Percentiles rank a stretch among this genome's conserved stretches.
phyloP scores from a whole-genome alignment of 1,284 basidiomycete species.

The Cystobasidiaceae sp. region DNA sequence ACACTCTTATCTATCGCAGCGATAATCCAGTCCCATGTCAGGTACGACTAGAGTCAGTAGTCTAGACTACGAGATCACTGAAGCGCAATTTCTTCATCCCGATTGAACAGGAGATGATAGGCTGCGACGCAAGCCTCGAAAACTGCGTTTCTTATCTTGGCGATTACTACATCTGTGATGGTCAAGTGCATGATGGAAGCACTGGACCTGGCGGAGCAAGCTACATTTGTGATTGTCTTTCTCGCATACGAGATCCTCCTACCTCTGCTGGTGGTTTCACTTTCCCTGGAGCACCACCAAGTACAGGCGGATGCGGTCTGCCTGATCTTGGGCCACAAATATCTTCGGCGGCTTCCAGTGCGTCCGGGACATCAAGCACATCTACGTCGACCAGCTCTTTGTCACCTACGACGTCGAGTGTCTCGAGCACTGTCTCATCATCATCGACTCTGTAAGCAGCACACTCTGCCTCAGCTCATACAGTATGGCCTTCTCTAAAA shows the following conservation, averaged over 20 bases:
- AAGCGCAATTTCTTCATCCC: neutral
- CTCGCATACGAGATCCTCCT: neutral
- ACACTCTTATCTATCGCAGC: conserved; percentile 12
- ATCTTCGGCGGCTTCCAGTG: neutral
- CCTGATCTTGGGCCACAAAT: neutral
- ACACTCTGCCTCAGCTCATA: neutral
- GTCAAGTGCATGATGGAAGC: neutral
- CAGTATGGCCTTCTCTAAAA: neutral
- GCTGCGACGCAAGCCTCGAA: conserved; percentile 10
- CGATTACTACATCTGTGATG: conserved; percentile 16
- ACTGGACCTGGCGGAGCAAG: conserved; percentile 3
- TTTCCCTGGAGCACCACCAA: conserved; percentile 9
- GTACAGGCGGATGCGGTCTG: conserved; percentile 18
- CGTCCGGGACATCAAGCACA: neutral
- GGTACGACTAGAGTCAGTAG: neutral
- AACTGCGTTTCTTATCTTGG: conserved; percentile 25
- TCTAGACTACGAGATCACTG: neutral
- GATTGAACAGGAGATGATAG: conserved; percentile 19
- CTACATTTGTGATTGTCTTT: conserved; percentile 15
- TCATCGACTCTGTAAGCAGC: neutral
- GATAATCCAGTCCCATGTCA: conserved; percentile 11
- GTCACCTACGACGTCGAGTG: neutral
- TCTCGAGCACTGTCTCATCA: neutral
- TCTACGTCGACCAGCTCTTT: neutral
- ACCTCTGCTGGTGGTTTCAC: conserved; percentile 10